Percentiles rank a stretch among this genome's conserved stretches.
phyloP scores from a whole-genome alignment of 2,329 filamentous ascomycete genomes.

The Colletotrichum lupini region DNA sequence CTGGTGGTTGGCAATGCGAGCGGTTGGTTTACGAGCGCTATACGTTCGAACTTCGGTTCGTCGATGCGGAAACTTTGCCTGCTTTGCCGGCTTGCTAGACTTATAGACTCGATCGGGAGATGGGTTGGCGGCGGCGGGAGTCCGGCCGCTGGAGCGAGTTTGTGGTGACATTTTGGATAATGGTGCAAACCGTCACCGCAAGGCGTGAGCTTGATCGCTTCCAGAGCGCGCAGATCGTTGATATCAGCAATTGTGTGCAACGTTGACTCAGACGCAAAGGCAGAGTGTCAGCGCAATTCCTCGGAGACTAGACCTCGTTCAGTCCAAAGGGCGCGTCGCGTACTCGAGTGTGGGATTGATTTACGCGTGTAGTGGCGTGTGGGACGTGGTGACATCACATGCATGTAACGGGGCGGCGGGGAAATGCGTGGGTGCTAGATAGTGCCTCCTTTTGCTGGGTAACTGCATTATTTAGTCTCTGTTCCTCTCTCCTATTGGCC shows the following conservation, averaged over 20 bases:
- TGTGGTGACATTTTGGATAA: constrained; percentile 46
- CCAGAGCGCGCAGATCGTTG: neutral
- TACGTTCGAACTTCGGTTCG: constrained; percentile 49
- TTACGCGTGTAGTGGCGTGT: constrained; percentile 30
- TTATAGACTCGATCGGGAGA: constrained; percentile 50
- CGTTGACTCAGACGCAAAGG: neutral
- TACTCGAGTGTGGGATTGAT: constrained; percentile 15
- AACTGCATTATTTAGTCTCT: neutral
- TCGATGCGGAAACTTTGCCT: constrained; percentile 51
- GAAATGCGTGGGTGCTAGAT: neutral
- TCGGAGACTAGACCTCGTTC: constrained; percentile 20
- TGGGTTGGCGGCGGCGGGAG: constrained; percentile 36
- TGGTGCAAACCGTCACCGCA: neutral
- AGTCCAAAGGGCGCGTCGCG: constrained; percentile 28
- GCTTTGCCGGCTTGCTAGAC: constrained; percentile 49
- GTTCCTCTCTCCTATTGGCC: neutral
- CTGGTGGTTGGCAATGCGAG: constrained; percentile 24
- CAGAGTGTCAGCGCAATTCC: neutral
- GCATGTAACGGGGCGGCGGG: constrained; percentile 9
- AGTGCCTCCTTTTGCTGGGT: neutral
- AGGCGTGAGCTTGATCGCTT: neutral
- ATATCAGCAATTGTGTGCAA: neutral
- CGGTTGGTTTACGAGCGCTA: constrained; percentile 37
- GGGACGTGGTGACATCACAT: constrained; percentile 28
- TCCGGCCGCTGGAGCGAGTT: constrained; percentile 50